Conservation (phyloP, 164 flowering plant species). For the Akebia trifoliata region DNA sequence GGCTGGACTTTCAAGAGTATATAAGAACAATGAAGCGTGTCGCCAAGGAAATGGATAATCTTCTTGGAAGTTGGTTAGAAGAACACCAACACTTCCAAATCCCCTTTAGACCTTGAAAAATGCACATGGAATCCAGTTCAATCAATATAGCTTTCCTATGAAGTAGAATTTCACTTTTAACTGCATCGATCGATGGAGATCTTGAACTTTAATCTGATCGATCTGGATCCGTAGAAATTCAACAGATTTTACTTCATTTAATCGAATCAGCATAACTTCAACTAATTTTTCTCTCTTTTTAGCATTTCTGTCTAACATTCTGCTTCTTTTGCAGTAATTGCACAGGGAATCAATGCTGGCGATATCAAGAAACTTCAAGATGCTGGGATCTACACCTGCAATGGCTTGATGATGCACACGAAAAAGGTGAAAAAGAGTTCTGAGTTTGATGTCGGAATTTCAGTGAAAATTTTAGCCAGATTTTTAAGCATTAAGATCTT, state of each 20-base stretch:
- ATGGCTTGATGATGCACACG: constrained; percentile 99
- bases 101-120: too few relatives aligned
- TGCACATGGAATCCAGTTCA: too few relatives aligned
- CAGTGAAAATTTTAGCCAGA: background rate
- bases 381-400: constrained; percentile 96
- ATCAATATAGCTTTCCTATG: too few relatives aligned
- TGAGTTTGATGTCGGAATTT: background rate
- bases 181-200: background rate
- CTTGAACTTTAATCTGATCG: background rate
- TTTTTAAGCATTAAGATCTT: constrained; percentile 1
- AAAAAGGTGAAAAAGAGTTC: constrained; percentile 57
- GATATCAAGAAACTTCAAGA: constrained; percentile 98
- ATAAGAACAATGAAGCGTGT: too few relatives aligned
- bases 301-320: background rate
- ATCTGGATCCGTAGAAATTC: background rate
- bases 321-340: constrained; percentile 46
- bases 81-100: too few relatives aligned
- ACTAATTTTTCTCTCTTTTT: background rate
- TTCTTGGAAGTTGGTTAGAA: too few relatives aligned
- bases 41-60: too few relatives aligned
- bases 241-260: background rate
- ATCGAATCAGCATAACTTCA: background rate
- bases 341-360: constrained; percentile 97
- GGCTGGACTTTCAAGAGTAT: too few relatives aligned
- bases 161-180: background rate